These are phyloP conservation scores for Fusarium illudens DNA, from an alignment of 2,329 filamentous ascomycete species.

Conservation along the genomic window DNA sequence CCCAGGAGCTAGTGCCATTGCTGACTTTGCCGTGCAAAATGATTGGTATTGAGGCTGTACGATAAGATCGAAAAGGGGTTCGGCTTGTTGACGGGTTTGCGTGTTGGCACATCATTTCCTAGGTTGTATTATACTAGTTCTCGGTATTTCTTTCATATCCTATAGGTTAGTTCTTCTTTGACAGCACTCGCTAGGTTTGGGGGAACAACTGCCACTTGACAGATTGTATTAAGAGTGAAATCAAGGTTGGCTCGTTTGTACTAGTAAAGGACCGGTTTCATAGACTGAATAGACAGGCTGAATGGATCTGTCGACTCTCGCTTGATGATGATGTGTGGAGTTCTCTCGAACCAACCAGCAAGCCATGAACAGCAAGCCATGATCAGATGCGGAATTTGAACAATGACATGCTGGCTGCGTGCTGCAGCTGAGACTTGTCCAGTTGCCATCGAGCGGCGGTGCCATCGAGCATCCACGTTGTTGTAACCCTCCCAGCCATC, in stretches of 20 bases:
- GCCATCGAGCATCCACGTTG: neutral
- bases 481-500: neutral
- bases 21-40: neutral
- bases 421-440: neutral
- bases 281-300: neutral
- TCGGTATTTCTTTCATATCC: neutral
- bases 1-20: neutral
- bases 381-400: neutral
- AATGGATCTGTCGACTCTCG: too few relatives aligned
- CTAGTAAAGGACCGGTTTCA: neutral
- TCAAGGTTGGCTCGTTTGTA: neutral
- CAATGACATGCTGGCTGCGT: neutral
- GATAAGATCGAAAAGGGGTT: neutral
- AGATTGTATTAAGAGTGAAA: neutral
- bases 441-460: neutral
- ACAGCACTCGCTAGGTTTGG: neutral
- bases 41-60: neutral
- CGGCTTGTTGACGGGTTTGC: neutral
- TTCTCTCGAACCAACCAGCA: neutral
- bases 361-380: neutral
- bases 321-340: neutral
- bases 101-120: neutral
- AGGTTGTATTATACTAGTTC: neutral
- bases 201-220: neutral
- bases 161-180: neutral